These are phyloP conservation scores for Aspergillus sp. DNA, from an alignment of 2,329 filamentous ascomycete genomes.

Conservation along the genomic window DNA sequence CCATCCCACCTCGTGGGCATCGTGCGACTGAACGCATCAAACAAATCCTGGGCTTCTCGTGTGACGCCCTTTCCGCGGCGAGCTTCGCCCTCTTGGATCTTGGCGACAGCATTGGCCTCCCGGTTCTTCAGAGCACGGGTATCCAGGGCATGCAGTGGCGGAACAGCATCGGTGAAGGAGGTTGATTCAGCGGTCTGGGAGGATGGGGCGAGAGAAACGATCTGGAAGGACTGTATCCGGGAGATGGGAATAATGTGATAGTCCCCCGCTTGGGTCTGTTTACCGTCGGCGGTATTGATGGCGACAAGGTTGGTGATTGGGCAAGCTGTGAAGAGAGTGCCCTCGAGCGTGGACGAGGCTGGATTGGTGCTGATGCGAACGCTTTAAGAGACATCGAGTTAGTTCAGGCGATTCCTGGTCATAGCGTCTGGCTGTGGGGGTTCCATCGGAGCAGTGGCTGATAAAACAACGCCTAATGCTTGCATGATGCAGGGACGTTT, in stretches of 20 bases:
- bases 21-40: constrained; percentile 60
- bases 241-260: constrained; percentile 63
- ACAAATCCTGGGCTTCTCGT: constrained; percentile 62
- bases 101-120: constrained; percentile 56
- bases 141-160: constrained; percentile 50
- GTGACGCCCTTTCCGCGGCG: constrained; percentile 61
- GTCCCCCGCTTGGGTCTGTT: constrained; percentile 49
- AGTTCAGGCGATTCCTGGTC: background rate
- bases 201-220: constrained; percentile 46
- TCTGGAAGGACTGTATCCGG: constrained; percentile 57
- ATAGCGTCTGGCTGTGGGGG: background rate
- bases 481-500: background rate
- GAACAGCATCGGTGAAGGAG: constrained; percentile 50
- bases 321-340: constrained; percentile 62
- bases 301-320: constrained; percentile 62
- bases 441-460: background rate
- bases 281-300: constrained; percentile 52
- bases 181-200: constrained; percentile 31
- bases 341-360: constrained; percentile 56
- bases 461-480: background rate
- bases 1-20: constrained; percentile 63
- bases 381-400: constrained; percentile 35
- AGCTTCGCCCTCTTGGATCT: constrained; percentile 58
- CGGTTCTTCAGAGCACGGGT: constrained; percentile 54
- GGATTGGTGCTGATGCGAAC: constrained; percentile 58